phyloP scores from a whole-genome alignment of 768 basidiomycete genomes.

The Chiua virens region DNA sequence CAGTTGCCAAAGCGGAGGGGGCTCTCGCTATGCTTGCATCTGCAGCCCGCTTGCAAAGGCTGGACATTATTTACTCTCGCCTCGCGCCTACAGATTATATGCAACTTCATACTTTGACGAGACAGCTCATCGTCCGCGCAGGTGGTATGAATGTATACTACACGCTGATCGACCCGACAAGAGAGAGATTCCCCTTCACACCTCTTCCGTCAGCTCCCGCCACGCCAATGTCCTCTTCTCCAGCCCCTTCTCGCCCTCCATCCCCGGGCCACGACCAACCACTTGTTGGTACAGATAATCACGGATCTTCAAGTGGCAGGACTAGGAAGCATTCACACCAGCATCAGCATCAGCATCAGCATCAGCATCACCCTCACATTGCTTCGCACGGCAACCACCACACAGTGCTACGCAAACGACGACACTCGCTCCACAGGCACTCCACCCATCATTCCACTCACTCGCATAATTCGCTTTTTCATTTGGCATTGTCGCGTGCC shows the following conservation, averaged over 20 bases:
- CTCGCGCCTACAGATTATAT: conserved; percentile 59
- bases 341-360: not conserved
- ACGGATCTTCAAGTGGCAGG: not conserved
- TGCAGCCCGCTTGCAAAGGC: conserved; percentile 49
- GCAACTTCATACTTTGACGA: conserved; percentile 47
- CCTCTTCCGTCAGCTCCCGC: conserved; percentile 37
- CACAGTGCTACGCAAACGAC: not conserved
- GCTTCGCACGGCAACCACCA: conserved; percentile 5
- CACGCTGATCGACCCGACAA: conserved; percentile 57
- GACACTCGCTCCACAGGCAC: conserved; percentile 12
- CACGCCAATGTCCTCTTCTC: conserved; percentile 37
- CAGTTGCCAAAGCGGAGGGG: conserved; percentile 42
- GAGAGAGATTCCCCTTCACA: conserved; percentile 55
- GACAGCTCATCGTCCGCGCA: conserved; percentile 55
- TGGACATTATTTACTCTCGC: conserved; percentile 60
- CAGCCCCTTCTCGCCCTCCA: conserved; percentile 32
- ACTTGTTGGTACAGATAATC: not conserved
- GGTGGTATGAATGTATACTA: conserved; percentile 67
- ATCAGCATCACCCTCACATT: not conserved
- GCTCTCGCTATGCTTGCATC: conserved; percentile 53
- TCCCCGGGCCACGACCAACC: conserved; percentile 24
- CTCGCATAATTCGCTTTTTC: conserved; percentile 39
- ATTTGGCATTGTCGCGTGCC: conserved; percentile 33
- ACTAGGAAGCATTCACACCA: not conserved
- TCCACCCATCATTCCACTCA: conserved; percentile 30